Conservation (phyloP, 768 basidiomycete species). For the Dictyophora rubrovolvata region DNA sequence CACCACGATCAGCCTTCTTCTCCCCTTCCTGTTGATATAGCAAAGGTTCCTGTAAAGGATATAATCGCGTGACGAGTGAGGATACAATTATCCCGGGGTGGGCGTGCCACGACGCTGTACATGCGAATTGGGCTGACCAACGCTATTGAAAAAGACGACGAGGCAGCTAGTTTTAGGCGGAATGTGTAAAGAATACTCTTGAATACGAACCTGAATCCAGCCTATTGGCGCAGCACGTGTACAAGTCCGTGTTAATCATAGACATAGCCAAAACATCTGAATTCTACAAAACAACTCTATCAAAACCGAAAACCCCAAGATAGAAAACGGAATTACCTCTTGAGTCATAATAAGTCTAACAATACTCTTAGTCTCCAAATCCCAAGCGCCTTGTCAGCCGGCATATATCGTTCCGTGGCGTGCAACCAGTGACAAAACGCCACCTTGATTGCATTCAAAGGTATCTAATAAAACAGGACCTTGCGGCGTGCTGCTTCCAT, state of each 20-base stretch:
- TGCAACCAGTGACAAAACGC: conserved; percentile 69
- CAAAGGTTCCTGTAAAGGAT: conserved; percentile 3
- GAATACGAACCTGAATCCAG: conserved; percentile 69
- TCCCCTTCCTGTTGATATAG: conserved; percentile 19
- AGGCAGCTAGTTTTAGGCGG: no score
- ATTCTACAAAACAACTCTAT: conserved; percentile 30
- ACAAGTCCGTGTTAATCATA: conserved; percentile 46
- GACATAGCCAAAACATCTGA: conserved; percentile 78
- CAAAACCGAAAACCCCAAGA: background rate
- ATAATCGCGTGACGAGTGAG: conserved; percentile 42
- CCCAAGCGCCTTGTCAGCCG: conserved; percentile 90
- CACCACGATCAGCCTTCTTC: conserved; percentile 51
- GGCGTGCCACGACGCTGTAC: conserved; percentile 71
- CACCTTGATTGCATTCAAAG: conserved; percentile 66
- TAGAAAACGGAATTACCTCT: conserved; percentile 37
- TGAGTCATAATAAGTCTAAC: conserved; percentile 82
- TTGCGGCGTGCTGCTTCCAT: conserved; percentile 47
- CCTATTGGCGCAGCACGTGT: conserved; percentile 43
- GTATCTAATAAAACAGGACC: conserved; percentile 47
- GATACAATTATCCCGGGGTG: conserved; percentile 80
- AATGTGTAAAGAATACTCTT: no score
- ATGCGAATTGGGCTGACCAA: conserved; percentile 79
- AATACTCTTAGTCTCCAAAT: conserved; percentile 80
- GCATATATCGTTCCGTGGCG: conserved; percentile 78
- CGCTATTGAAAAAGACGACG: conserved; percentile 37